Evolutionary conservation across 2,329 filamentous ascomycete species (phyloP).

Genomic region (Fusarium piperis): DNA sequence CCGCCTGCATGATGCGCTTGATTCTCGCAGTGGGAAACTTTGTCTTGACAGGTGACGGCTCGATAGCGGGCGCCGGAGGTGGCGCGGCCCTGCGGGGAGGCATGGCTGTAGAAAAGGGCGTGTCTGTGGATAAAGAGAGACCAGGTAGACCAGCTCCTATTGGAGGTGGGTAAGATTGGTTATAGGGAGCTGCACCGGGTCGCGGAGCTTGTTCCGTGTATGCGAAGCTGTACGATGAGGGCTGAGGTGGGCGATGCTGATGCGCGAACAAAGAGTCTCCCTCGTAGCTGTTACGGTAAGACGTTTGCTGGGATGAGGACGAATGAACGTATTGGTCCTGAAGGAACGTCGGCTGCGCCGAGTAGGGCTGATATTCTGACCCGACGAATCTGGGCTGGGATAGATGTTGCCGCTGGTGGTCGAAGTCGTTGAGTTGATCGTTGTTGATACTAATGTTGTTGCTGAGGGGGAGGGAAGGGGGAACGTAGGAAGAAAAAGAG

Average conservation of each 20-base stretch:
- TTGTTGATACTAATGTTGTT: constrained; percentile 42
- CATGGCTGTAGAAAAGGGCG: constrained; percentile 42
- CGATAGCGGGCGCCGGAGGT: constrained; percentile 55
- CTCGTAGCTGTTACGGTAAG: constrained; percentile 18
- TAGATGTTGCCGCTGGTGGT: constrained; percentile 42
- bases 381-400: constrained; percentile 27
- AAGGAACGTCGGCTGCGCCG: constrained; percentile 23
- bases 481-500: constrained; percentile 40
- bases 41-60: constrained; percentile 81
- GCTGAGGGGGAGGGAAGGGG: constrained; percentile 34
- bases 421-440: constrained; percentile 34
- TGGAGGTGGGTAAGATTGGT: constrained; percentile 27
- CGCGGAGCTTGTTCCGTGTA: constrained; percentile 24
- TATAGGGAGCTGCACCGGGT: constrained; percentile 20
- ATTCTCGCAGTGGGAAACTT: constrained; percentile 98
- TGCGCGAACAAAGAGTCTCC: constrained; percentile 8
- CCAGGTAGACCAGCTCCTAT: constrained; percentile 5
- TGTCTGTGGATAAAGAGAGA: constrained; percentile 16
- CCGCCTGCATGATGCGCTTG: constrained; percentile 99
- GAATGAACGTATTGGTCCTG: constrained; percentile 32
- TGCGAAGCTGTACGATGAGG: constrained; percentile 19
- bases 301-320: constrained; percentile 5
- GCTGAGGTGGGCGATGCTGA: constrained; percentile 32
- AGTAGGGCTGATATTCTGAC: constrained; percentile 38
- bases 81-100: constrained; percentile 49